A percentile compares a stretch with the other conserved stretches of the same genome.
Evolutionary conservation across 495 filamentous ascomycete species (phyloP).

Genomic region (Recurvomyces mirabilis): DNA sequence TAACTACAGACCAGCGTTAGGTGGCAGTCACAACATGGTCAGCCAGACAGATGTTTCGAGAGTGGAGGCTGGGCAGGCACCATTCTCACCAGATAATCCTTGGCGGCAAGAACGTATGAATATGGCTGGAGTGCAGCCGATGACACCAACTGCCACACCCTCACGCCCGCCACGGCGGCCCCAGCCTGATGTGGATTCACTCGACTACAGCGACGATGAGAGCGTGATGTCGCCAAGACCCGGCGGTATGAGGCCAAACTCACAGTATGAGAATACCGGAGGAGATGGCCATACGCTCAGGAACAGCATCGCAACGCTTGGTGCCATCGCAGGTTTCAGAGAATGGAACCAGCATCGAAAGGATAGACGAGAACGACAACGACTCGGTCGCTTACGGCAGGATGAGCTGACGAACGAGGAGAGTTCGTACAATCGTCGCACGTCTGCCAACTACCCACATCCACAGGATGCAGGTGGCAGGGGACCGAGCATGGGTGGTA

Average conservation of each 20-base stretch:
- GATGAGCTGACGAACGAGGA: constrained; percentile 49
- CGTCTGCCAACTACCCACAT: constrained; percentile 42
- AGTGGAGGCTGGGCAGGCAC: constrained; percentile 31
- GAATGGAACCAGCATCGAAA: constrained; percentile 53
- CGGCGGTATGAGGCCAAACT: no score
- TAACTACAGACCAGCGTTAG: constrained; percentile 24
- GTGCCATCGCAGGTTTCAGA: constrained; percentile 51
- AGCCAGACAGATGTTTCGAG: constrained; percentile 31
- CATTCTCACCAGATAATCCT: constrained; percentile 27
- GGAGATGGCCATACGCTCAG: constrained; percentile 40
- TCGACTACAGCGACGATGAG: constrained; percentile 14
- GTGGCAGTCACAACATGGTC: constrained; percentile 24
- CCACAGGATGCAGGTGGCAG: constrained; percentile 44
- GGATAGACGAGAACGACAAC: constrained; percentile 51
- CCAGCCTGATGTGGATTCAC: background rate
- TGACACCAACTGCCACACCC: constrained; percentile 16
- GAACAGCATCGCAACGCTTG: constrained; percentile 58
- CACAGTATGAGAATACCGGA: no score
- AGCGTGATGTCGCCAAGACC: constrained; percentile 3
- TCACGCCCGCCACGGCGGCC: constrained; percentile 4
- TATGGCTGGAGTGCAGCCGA: constrained; percentile 14
- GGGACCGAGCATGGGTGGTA: constrained; percentile 38
- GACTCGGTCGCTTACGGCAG: constrained; percentile 48
- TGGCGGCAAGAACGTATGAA: constrained; percentile 30
- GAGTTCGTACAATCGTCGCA: constrained; percentile 36